A percentile compares a stretch with the other conserved stretches of the same genome.
phyloP scores from a whole-genome alignment of 768 basidiomycete species.

The Suillus spraguei region DNA sequence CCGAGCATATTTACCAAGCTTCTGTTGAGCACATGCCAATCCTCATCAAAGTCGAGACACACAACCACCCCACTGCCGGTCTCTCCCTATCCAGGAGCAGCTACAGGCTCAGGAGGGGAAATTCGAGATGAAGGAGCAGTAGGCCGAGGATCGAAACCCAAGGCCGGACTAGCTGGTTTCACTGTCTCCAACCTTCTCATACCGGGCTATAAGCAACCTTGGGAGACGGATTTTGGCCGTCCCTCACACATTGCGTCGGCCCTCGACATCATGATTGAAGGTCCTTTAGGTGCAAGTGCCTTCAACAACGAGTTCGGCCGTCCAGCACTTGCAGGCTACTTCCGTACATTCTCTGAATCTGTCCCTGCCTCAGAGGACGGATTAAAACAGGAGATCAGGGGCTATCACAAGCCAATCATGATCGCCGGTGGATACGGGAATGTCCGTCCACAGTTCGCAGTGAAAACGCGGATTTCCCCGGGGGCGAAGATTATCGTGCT shows the following conservation, averaged over 20 bases:
- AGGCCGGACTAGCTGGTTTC: slow-evolving; percentile 92
- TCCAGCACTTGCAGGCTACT: slow-evolving; percentile 91
- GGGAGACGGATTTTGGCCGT: slow-evolving; percentile 93
- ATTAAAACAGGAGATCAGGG: slow-evolving; percentile 65
- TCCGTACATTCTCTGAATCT: slow-evolving; percentile 89
- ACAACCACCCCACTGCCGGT: slow-evolving; percentile 99
- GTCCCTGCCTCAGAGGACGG: slow-evolving; percentile 57
- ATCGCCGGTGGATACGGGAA: slow-evolving; percentile 97
- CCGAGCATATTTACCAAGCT: slow-evolving; percentile 53
- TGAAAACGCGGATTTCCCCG: slow-evolving; percentile 72
- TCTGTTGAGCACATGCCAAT: slow-evolving; percentile 78
- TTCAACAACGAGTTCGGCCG: slow-evolving; percentile 99
- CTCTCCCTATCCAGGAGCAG: slow-evolving; percentile 97
- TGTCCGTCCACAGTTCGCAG: slow-evolving; percentile 81
- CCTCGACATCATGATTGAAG: slow-evolving; percentile 96
- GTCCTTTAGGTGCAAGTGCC: slow-evolving; percentile 90
- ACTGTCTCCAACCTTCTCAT: slow-evolving; percentile 93
- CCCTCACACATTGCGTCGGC: slow-evolving; percentile 92
- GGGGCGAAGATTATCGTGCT: slow-evolving; percentile 91
- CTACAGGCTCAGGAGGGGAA: slow-evolving; percentile 97
- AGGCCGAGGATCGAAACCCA: slow-evolving; percentile 93
- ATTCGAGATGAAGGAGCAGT: slow-evolving; percentile 98
- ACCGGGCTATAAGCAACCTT: slow-evolving; percentile 88
- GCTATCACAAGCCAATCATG: slow-evolving; percentile 99
- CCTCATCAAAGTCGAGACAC: slow-evolving; percentile 97